These are phyloP conservation scores for Dictyostelium capitatum DNA, from an alignment of 78 protist species.

Conservation along the genomic window DNA sequence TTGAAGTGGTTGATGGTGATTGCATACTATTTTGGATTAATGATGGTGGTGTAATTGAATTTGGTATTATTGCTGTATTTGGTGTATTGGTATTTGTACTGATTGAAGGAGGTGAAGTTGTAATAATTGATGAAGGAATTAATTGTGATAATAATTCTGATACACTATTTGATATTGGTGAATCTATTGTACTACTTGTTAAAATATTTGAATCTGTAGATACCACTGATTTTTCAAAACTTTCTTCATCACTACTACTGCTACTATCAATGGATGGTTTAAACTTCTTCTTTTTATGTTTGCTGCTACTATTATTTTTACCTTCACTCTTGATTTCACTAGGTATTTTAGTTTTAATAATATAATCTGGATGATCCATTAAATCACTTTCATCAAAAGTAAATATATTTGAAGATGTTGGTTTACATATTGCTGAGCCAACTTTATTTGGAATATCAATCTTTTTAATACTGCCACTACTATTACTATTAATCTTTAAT, in stretches of 20 bases:
- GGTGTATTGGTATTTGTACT: neutral
- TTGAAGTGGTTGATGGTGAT: neutral
- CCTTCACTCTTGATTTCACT: neutral
- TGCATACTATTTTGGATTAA: neutral
- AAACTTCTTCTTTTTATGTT: neutral
- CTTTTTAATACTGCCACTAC: neutral
- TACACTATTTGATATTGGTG: neutral
- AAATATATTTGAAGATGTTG: neutral
- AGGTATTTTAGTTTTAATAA: neutral
- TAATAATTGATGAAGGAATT: neutral
- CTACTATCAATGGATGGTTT: neutral
- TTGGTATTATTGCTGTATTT: neutral
- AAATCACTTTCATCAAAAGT: neutral
- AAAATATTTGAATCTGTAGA: too few species aligned
- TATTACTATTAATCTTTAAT: constrained; percentile 4
- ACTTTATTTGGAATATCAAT: neutral
- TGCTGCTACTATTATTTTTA: neutral
- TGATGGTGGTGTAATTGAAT: neutral
- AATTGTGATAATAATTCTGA: neutral
- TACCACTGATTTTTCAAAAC: too few species aligned
- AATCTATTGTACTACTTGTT: neutral
- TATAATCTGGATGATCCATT: neutral
- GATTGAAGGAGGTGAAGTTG: neutral
- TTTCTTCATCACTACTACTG: neutral
- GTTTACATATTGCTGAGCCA: neutral